Evolutionary conservation across 106 monocot genomes (phyloP).

Genomic region (Allium cepa): DNA sequence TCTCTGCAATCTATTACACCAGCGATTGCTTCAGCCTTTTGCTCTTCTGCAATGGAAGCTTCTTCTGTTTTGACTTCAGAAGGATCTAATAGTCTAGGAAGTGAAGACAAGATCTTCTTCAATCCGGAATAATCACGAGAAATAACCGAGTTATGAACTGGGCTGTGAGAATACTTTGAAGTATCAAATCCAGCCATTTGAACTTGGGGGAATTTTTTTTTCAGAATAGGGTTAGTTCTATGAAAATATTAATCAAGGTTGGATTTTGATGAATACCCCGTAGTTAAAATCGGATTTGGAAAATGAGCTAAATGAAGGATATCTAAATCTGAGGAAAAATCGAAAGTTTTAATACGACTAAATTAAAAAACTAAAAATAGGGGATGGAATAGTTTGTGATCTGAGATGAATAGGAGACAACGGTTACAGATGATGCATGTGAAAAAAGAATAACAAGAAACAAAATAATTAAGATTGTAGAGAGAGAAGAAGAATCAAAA

Average conservation of each 20-base stretch:
- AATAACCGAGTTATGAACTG: slow-evolving; percentile 56
- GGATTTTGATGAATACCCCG: slow-evolving; percentile 17
- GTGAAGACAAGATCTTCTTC: slow-evolving; percentile 25
- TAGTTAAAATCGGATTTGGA: slow-evolving; percentile 14
- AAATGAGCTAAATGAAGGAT: not conserved
- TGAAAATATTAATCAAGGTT: slow-evolving; percentile 2
- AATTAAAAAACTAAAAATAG: not conserved
- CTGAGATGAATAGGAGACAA: slow-evolving; percentile 5
- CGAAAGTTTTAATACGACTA: not conserved
- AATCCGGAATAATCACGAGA: slow-evolving; percentile 45
- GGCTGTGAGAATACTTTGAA: slow-evolving; percentile 65
- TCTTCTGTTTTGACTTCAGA: slow-evolving; percentile 54
- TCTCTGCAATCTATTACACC: slow-evolving; percentile 71
- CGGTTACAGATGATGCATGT: slow-evolving; percentile 6
- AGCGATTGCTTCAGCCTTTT: slow-evolving; percentile 57
- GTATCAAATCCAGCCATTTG: slow-evolving; percentile 47
- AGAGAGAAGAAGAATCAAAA: slow-evolving; percentile 4
- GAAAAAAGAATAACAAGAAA: slow-evolving; percentile 8
- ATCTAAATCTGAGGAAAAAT: not conserved
- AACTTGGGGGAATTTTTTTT: too few relatives aligned
- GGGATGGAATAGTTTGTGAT: slow-evolving; percentile 1
- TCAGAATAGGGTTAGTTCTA: slow-evolving; percentile 1
- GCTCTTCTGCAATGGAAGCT: slow-evolving; percentile 63
- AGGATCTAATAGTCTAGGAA: slow-evolving; percentile 49
- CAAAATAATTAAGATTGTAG: not conserved